Conservation (phyloP, 805 yeast genomes). For the Yueomyces sinensis region DNA sequence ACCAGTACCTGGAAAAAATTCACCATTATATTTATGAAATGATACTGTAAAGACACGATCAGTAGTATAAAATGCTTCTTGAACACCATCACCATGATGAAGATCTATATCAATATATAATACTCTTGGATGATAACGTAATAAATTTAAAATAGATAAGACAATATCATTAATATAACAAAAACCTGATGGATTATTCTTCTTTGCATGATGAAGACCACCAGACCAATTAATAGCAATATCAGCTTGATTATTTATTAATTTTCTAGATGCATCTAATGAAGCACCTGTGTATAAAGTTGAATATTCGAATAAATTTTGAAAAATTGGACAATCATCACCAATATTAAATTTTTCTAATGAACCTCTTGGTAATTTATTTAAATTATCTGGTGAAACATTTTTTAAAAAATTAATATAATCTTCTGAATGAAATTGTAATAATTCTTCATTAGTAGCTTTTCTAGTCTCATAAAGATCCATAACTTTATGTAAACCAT, state of each 20-base stretch:
- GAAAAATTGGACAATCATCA: conserved; percentile 83
- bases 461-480: conserved; percentile 74
- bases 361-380: conserved; percentile 36
- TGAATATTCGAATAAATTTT: conserved; percentile 64
- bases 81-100: conserved; percentile 93
- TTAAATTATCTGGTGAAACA: conserved; percentile 62
- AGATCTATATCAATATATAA: conserved; percentile 81
- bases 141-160: conserved; percentile 62
- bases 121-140: conserved; percentile 76
- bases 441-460: conserved; percentile 71
- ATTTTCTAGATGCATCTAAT: conserved; percentile 77
- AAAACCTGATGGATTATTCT: conserved; percentile 80
- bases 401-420: conserved; percentile 64
- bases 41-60: conserved; percentile 86
- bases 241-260: conserved; percentile 73
- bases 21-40: conserved; percentile 81
- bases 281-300: conserved; percentile 81
- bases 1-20: conserved; percentile 90
- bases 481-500: conserved; percentile 80
- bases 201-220: conserved; percentile 87
- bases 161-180: conserved; percentile 88
- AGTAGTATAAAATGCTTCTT: conserved; percentile 85
- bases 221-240: conserved; percentile 91
- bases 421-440: conserved; percentile 78
- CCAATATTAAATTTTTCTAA: conserved; percentile 77